Base-by-base conservation (phyloP, 805 yeast species). In the Candida rishiriensis region DNA sequence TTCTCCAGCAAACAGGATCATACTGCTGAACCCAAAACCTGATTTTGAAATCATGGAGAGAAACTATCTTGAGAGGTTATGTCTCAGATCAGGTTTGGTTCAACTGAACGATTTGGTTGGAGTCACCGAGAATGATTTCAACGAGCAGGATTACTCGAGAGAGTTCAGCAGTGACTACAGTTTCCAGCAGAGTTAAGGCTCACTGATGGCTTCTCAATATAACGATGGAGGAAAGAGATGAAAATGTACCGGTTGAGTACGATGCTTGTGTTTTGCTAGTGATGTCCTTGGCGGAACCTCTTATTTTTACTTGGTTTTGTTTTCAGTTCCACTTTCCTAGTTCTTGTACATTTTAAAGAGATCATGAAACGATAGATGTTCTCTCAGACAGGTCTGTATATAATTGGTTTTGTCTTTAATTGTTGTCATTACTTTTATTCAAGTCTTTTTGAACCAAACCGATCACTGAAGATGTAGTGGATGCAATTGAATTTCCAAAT, bases 11-110 rank as follows among this genome's bases (percentile, higher is more conserved):
- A 50, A 52, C 16, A 39, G 40, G 5, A 10, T 50, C n/a, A 40
- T 51, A 18, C 29, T 62, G 10, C 39, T 62, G 18, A 49, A 54
- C 14, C 41, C 61, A 0, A 44, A 49, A 17, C 41, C 48, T 0
- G 65, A 59, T 43, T 55, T 64, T 41, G 61, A 54, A 2, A 32
- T 42, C 33, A 39, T 51, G 35, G 71, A 66, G 36, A 53, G 70
- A 43, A 57, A 55, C 40, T 59, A 57, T 18, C 42, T 65, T 7
- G 65, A 60, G 39, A 56, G 70, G 39, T 42, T 58, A 13, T 49
- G 57, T 14, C 40, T 64, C 26, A 48, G 51, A 8, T 54, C 55
- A 31, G 67, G 67, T 8, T 47, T 62, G 31, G 46, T 60, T 2
- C 40, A 41, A 14, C 65, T 60, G 37, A 31, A 47, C 11, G 39